Evolutionary conservation across 1,284 basidiomycete species (phyloP).

Genomic region (Mycena citricolor): DNA sequence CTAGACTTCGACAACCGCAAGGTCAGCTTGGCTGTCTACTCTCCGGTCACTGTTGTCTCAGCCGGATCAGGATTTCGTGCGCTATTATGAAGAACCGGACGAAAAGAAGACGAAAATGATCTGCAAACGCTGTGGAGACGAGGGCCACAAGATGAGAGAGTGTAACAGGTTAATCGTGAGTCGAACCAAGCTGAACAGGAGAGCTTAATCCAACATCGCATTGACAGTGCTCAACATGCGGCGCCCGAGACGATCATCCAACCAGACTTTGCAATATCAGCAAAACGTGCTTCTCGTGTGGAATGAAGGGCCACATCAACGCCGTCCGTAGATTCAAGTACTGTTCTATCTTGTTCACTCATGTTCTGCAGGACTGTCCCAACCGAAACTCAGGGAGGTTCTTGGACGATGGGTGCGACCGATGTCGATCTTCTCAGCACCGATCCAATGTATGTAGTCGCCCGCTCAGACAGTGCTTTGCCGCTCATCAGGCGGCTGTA

Average conservation of each 20-base stretch:
- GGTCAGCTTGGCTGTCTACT: slow-evolving; percentile 35
- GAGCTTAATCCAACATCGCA: no score
- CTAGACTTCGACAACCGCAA: slow-evolving; percentile 67
- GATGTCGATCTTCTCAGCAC: slow-evolving; percentile 74
- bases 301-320: slow-evolving; percentile 84
- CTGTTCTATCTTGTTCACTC: slow-evolving; percentile 5
- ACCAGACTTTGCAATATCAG: slow-evolving; percentile 83
- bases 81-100: slow-evolving; percentile 62
- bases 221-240: slow-evolving; percentile 84
- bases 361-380: slow-evolving; percentile 68
- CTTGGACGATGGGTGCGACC: slow-evolving; percentile 60
- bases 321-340: slow-evolving; percentile 43
- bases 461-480: slow-evolving; percentile 1
- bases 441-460: slow-evolving; percentile 58
- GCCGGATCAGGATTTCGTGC: slow-evolving; percentile 41
- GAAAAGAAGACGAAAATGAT: slow-evolving; percentile 46
- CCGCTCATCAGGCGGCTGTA: slow-evolving; percentile 34
- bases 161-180: slow-evolving; percentile 71
- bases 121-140: slow-evolving; percentile 73
- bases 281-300: slow-evolving; percentile 84
- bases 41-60: slow-evolving; percentile 1
- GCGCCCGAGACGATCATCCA: slow-evolving; percentile 81
- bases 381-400: slow-evolving; percentile 49
- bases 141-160: slow-evolving; percentile 62
- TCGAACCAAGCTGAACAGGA: no score